Evolutionary conservation across 192 early-diverging fungal genomes (phyloP).

Genomic region (Diversispora eburnea): DNA sequence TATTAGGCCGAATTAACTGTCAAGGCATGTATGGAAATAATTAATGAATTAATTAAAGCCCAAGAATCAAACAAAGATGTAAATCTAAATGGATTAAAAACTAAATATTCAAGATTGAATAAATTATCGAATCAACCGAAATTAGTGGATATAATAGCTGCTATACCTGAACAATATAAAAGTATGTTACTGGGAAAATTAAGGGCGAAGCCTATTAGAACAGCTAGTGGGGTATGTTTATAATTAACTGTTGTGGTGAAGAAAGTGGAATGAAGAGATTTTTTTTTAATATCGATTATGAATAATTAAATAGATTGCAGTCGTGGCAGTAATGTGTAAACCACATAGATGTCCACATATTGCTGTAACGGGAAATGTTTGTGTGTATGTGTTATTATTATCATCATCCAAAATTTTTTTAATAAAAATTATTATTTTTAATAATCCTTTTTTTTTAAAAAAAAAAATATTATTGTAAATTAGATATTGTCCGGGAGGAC

Average conservation of each 20-base stretch:
- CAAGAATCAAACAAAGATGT: conserved; percentile 65
- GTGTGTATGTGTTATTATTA: conserved; percentile 64
- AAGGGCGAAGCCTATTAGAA: conserved; percentile 94
- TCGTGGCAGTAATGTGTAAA: conserved; percentile 96
- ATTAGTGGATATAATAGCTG: conserved; percentile 96
- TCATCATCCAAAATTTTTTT: neutral
- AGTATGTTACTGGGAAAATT: conserved; percentile 79
- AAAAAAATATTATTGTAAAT: neutral
- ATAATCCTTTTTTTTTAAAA: neutral
- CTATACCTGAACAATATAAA: conserved; percentile 92
- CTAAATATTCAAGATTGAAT: conserved; percentile 66
- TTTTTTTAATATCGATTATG: no score
- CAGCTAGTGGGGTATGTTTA: conserved; percentile 79
- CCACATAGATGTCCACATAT: conserved; percentile 97
- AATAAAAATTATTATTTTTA: neutral
- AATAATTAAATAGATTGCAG: conserved; percentile 69
- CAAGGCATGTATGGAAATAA: conserved; percentile 84
- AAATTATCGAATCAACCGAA: conserved; percentile 85
- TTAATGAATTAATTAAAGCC: conserved; percentile 78
- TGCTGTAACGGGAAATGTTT: conserved; percentile 99
- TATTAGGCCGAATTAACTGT: conserved; percentile 72
- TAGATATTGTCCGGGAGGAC: conserved; percentile 93
- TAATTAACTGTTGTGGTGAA: no score
- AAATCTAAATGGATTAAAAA: conserved; percentile 85
- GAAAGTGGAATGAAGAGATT: no score